Conservation (phyloP, 164 flowering plant species). For the Vitis vinifera region DNA sequence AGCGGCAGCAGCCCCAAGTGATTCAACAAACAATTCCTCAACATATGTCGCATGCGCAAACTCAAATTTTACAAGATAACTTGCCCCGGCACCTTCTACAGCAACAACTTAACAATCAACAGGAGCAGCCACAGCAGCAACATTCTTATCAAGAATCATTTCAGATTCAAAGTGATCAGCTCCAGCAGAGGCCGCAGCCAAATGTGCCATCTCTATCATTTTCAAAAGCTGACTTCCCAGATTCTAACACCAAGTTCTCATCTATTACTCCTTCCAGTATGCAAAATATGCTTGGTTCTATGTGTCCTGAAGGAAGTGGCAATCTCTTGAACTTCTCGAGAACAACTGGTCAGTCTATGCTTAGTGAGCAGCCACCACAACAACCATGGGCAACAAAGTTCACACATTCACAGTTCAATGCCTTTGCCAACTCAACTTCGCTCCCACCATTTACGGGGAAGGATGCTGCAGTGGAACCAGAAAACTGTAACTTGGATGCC, state of each 20-base stretch:
- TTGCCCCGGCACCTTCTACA: slow-evolving; percentile 38
- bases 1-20: slow-evolving; percentile 44
- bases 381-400: slow-evolving; percentile 54
- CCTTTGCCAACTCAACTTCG: slow-evolving; percentile 37
- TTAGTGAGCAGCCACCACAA: slow-evolving; percentile 47
- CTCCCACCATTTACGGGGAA: slow-evolving; percentile 46
- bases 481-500: slow-evolving; percentile 45
- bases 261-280: slow-evolving; percentile 35
- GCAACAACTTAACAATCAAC: slow-evolving; percentile 42
- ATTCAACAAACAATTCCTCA: slow-evolving; percentile 44
- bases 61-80: slow-evolving; percentile 39
- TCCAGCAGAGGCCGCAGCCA: slow-evolving; percentile 52
- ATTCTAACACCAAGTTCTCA: slow-evolving; percentile 41
- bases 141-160: slow-evolving; percentile 43
- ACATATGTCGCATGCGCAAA: slow-evolving; percentile 46
- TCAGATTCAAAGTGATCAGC: slow-evolving; percentile 45
- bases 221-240: slow-evolving; percentile 49
- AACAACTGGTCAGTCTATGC: slow-evolving; percentile 36
- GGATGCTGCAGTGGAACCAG: slow-evolving; percentile 42
- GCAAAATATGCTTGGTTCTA: slow-evolving; percentile 52
- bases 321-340: slow-evolving; percentile 40
- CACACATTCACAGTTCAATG: slow-evolving; percentile 34
- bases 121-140: slow-evolving; percentile 36
- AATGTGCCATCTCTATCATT: slow-evolving; percentile 43
- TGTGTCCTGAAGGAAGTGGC: slow-evolving; percentile 45